Evolutionary conservation across 805 yeast genomes (phyloP), one percentile per base, ranked within the genome.

Genomic region (Candida coquimbonensis): DNA sequence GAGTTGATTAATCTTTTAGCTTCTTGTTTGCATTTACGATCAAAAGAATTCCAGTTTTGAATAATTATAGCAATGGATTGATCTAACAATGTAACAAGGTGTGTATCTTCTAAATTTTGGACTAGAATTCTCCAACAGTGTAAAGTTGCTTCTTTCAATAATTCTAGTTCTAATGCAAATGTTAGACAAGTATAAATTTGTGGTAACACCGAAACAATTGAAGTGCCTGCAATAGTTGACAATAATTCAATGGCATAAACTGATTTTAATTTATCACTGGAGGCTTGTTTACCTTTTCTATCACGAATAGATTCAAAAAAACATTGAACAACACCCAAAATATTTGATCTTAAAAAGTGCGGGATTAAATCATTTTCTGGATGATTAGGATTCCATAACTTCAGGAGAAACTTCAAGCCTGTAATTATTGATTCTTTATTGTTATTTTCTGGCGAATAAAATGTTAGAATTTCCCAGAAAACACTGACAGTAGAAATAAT

Each of bases 101-200:
- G 80, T 3, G 73, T 68, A 27, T 75, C 72, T 13, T 70, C 76
- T 16, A 91, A 62, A n/a, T 69, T 70, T 16, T 71, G 66, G 2
- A 87, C 75, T 43, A 91, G 66, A 2, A 72, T 68, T 43, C 72
- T 70, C 83, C 96, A 82, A 45, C 93, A 83, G 40, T 72, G 68
- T 37, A 93, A 65, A 0, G 91, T 78, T 36, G 75, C 74, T 14
- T 67, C 66, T 48, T 82, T 82, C 13, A 89, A 70, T 24, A 78
- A 79, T 0, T 73, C 65, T 17, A 74, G 75, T 36, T 82, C 89
- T 21, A 90, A 63, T 0, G 91, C 82, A 1, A 89, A 80, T 58
- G 88, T 96, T 12, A 91, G 66, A 54, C 95, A 85, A 2, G 95
- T 84, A 48, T 87, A 83, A 5, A 91, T 77, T 59, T 90, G 98